phyloP scores from a whole-genome alignment of 2,329 filamentous ascomycete species.

The Ilyonectria robusta region DNA sequence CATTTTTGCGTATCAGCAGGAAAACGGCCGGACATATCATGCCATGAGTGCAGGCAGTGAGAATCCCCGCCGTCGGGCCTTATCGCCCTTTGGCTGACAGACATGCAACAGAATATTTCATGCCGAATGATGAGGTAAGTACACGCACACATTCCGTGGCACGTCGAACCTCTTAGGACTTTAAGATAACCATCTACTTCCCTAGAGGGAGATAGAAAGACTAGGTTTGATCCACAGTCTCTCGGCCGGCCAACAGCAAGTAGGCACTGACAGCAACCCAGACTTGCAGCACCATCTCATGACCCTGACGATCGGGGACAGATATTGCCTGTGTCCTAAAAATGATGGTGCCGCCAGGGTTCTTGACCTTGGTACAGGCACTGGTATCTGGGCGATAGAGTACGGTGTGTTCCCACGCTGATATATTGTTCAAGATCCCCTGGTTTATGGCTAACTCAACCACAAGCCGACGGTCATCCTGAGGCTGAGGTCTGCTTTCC shows the following conservation, averaged over 20 bases:
- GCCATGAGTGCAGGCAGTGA: constrained; percentile 14
- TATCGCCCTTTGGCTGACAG: background rate
- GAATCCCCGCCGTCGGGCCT: background rate
- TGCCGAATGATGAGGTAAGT: constrained; percentile 12
- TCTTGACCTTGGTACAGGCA: too few relatives aligned
- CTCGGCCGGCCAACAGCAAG: too few relatives aligned
- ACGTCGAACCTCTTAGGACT: too few relatives aligned
- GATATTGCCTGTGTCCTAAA: too few relatives aligned
- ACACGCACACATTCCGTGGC: too few relatives aligned
- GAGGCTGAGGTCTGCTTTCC: constrained; percentile 17
- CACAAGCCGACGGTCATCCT: constrained; percentile 19
- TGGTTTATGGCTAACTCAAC: background rate
- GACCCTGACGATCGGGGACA: too few relatives aligned
- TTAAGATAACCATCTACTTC: too few relatives aligned
- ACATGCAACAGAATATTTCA: constrained; percentile 6
- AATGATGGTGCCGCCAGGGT: too few relatives aligned
- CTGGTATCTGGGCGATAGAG: background rate
- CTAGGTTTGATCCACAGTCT: too few relatives aligned
- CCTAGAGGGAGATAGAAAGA: too few relatives aligned
- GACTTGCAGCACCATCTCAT: too few relatives aligned
- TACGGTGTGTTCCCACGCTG: constrained; percentile 8
- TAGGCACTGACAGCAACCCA: too few relatives aligned
- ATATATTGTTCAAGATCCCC: background rate
- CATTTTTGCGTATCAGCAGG: constrained; percentile 14
- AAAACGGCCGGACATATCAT: constrained; percentile 27